These are phyloP conservation scores for Rhodotorula glutinis DNA, from an alignment of 1,284 basidiomycete genomes.

Conservation along the genomic window DNA sequence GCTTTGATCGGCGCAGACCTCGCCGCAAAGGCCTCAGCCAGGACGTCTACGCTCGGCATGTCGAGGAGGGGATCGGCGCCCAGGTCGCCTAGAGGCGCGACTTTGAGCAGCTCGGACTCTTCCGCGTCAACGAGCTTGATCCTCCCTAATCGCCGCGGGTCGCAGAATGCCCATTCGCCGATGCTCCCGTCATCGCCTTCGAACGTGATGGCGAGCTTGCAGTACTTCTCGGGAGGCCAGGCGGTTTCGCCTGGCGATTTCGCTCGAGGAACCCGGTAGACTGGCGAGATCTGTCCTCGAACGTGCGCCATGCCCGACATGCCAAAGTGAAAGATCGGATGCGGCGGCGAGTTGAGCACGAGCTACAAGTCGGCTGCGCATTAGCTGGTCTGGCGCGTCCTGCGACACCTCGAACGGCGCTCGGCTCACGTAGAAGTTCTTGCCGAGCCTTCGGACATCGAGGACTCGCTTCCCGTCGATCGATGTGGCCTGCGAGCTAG, in stretches of 20 bases:
- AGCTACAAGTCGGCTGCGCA: slow-evolving; percentile 7
- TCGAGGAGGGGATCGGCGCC: slow-evolving; percentile 72
- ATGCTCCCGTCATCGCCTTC: not conserved
- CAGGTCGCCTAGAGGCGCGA: slow-evolving; percentile 64
- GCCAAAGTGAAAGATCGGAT: slow-evolving; percentile 39
- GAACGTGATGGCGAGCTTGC: slow-evolving; percentile 56
- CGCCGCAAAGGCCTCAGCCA: slow-evolving; percentile 56
- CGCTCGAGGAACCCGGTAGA: slow-evolving; percentile 58
- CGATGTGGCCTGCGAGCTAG: slow-evolving; percentile 58
- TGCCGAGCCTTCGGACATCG: slow-evolving; percentile 67
- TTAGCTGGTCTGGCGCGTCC: not conserved
- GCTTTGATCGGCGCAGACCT: slow-evolving; percentile 72
- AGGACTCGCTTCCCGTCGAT: slow-evolving; percentile 60
- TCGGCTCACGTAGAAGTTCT: slow-evolving; percentile 53
- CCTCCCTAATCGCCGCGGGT: slow-evolving; percentile 64
- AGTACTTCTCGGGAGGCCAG: slow-evolving; percentile 72
- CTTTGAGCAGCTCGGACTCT: slow-evolving; percentile 56
- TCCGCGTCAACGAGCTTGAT: slow-evolving; percentile 38
- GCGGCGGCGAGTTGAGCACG: slow-evolving; percentile 14
- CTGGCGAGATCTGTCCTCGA: slow-evolving; percentile 61
- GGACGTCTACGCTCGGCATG: slow-evolving; percentile 64
- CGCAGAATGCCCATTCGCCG: slow-evolving; percentile 58
- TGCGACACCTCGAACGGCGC: not conserved
- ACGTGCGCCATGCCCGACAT: slow-evolving; percentile 51
- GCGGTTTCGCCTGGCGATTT: slow-evolving; percentile 54